phyloP scores from a whole-genome alignment of 345 rosid genomes.

The Mallotus nudiflorus region DNA sequence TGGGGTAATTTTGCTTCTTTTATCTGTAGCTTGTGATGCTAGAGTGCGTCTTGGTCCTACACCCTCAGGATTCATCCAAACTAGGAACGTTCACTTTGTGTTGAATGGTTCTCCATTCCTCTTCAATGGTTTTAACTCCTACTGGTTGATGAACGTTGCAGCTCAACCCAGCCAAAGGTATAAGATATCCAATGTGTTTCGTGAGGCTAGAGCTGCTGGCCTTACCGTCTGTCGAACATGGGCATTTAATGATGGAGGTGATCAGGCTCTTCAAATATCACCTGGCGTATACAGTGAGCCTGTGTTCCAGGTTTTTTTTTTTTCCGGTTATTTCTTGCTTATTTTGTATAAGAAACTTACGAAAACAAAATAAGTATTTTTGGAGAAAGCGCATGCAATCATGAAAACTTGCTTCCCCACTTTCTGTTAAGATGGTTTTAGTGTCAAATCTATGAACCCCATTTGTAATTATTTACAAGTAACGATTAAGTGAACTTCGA shows the following conservation, averaged over 20 bases:
- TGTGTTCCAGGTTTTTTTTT: conserved; percentile 39
- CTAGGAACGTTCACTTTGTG: conserved; percentile 33
- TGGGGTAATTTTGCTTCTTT: conserved; percentile 5
- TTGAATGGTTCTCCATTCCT: conserved; percentile 40
- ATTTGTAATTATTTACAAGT: too few species aligned
- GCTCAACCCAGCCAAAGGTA: conserved; percentile 23
- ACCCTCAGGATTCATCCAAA: conserved; percentile 29
- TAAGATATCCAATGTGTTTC: conserved; percentile 33
- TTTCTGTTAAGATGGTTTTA: too few species aligned
- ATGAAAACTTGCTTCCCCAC: too few species aligned
- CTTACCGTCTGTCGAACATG: conserved; percentile 47
- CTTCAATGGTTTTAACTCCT: conserved; percentile 55
- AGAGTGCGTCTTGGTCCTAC: background rate
- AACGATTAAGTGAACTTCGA: too few species aligned
- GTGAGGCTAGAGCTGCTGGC: conserved; percentile 35
- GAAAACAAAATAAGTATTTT: too few species aligned
- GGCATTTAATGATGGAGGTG: conserved; percentile 51
- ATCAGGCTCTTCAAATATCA: conserved; percentile 39
- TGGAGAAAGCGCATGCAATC: too few species aligned
- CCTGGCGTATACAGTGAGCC: conserved; percentile 41
- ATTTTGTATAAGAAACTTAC: too few species aligned
- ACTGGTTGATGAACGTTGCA: conserved; percentile 51
- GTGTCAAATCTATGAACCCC: too few species aligned
- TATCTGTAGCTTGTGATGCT: conserved; percentile 11
- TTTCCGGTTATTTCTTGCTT: background rate